A percentile compares a stretch with the other conserved stretches of the same genome.
Evolutionary conservation across 2,329 filamentous ascomycete genomes (phyloP).

Genomic region (Ustilaginoidea virens): DNA sequence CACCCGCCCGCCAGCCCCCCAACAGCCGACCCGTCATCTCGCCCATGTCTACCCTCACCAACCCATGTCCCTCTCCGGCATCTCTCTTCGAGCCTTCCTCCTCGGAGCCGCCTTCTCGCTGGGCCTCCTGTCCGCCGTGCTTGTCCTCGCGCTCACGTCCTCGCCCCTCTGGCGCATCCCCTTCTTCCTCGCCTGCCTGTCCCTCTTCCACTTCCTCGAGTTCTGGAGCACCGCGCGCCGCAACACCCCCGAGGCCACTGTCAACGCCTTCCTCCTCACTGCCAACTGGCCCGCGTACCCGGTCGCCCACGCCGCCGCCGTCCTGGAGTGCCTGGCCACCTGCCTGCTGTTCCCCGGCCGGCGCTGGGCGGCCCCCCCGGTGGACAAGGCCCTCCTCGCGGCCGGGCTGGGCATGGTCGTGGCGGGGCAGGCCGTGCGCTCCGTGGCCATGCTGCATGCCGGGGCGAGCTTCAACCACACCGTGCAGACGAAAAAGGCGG

Average conservation of each 20-base stretch:
- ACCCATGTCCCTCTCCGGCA: conserved; percentile 41
- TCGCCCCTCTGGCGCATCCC: conserved; percentile 44
- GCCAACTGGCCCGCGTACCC: conserved; percentile 77
- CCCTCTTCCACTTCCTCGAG: conserved; percentile 88
- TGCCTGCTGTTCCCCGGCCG: conserved; percentile 36
- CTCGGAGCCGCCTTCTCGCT: conserved; percentile 31
- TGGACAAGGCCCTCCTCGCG: conserved; percentile 25
- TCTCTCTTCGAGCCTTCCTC: conserved; percentile 40
- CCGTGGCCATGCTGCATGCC: conserved; percentile 77
- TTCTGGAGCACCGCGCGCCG: conserved; percentile 79
- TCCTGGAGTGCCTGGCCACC: conserved; percentile 55
- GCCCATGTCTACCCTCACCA: conserved; percentile 31
- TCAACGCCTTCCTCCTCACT: conserved; percentile 68
- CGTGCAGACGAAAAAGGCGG: conserved; percentile 54
- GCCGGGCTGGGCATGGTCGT: conserved; percentile 49
- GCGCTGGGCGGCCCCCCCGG: conserved; percentile 28
- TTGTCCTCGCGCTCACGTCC: conserved; percentile 19
- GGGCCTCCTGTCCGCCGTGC: conserved; percentile 14
- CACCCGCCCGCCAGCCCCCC: too few relatives aligned
- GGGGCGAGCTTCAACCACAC: conserved; percentile 86
- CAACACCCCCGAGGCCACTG: conserved; percentile 59
- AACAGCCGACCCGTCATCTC: too few relatives aligned
- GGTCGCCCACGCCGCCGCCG: conserved; percentile 62
- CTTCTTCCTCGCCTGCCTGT: conserved; percentile 54
- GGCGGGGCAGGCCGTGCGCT: conserved; percentile 60